Base-by-base conservation (phyloP, 2,329 filamentous ascomycete genomes). In the Cercospora nicotianae region DNA sequence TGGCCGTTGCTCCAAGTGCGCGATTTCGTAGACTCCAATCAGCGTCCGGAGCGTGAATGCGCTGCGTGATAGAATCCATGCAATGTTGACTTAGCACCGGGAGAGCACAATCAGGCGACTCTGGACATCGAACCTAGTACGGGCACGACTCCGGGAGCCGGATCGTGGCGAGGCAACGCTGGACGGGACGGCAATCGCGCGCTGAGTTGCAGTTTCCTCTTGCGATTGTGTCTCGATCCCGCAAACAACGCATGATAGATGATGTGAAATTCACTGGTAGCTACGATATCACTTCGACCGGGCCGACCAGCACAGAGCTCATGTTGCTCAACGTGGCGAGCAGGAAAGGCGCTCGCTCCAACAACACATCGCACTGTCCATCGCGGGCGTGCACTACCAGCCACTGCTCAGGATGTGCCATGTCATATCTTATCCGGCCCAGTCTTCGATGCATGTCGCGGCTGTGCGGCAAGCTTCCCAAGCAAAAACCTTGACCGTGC, bases 391-490 rank as follows among this genome's bases (percentile, higher is more conserved):
- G 36, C 36, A 42, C 36, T n/a, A 48, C 45, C 45, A 48, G 48
- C 48, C 20, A 28, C 48, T 23, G 18, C 18, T 13, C 18, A 12
- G 48, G 20, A 53, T 53, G 18, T 3, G 20, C 48, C 48, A 53
- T 53, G 48, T 53, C 48, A 53, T 53, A 5, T 23, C 48, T 48
- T 30, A 57, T 57, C 13, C 53, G n/a, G 53, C 53, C 45, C 53
- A 57, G 23, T 30, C 53, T 57, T 16, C 23, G 45, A 18, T n/a
- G 28, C 55, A n/a, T 9, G 13, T 26, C 48, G 28, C 55, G 55
- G 26, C 26, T 26, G 10, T 12, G 48, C 60, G 39, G 42, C 42
- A 63, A 63, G 61, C 61, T 36, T 55, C 30, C 20, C 61, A 63
- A 63, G 61, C 61, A 63, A 18, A 18, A 55, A 26, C 45, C 60